phyloP scores from a whole-genome alignment of 2,329 filamentous ascomycete genomes.

The Fusarium sambucinum region DNA sequence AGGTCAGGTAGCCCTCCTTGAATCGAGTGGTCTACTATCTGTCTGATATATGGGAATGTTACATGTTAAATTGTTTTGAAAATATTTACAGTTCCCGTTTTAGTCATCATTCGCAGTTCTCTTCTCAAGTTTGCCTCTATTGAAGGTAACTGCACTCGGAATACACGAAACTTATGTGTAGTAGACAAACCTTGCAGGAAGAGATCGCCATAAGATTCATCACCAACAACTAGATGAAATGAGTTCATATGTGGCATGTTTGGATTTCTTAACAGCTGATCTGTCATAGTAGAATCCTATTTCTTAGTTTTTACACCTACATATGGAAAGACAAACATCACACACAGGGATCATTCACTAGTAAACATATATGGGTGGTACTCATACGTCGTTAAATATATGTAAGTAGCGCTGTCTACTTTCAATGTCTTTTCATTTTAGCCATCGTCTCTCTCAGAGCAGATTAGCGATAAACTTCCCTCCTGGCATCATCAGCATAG shows the following conservation, averaged over 20 bases:
- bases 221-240: neutral
- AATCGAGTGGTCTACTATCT: slow-evolving; percentile 15
- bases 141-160: neutral
- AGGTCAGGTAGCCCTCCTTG: neutral
- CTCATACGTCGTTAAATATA: slow-evolving; percentile 13
- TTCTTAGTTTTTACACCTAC: neutral
- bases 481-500: slow-evolving; percentile 58
- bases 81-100: neutral
- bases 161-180: neutral
- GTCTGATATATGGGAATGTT: too few relatives aligned
- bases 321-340: neutral
- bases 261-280: neutral
- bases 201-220: neutral
- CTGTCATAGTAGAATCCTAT: too few relatives aligned
- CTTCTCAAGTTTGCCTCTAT: neutral
- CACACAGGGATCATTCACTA: neutral
- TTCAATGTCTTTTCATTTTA: neutral
- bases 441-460: neutral
- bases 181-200: neutral
- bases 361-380: neutral
- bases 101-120: neutral
- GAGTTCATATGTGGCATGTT: neutral
- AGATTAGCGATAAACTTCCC: slow-evolving; percentile 53
- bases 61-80: neutral
- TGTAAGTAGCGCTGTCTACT: neutral